phyloP scores from a whole-genome alignment of 2,329 filamentous ascomycete species.

The Cladosporium sp. region DNA sequence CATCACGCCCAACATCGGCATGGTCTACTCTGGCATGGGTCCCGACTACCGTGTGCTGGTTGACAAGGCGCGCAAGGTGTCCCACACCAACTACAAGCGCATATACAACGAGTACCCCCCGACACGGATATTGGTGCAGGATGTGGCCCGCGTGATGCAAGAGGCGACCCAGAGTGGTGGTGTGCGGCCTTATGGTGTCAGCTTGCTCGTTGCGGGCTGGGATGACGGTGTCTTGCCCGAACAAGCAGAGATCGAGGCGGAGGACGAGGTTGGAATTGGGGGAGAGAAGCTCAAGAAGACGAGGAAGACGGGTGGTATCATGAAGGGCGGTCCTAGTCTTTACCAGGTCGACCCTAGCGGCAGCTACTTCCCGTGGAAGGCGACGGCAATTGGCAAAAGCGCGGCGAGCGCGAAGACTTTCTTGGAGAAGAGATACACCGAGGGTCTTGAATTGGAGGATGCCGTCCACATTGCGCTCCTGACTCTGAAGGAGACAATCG shows the following conservation, averaged over 20 bases:
- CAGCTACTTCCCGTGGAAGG: conserved; percentile 99
- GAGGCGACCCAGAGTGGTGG: conserved; percentile 97
- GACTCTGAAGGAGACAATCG: conserved; percentile 98
- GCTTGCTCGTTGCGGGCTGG: conserved; percentile 93
- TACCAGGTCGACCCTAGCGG: conserved; percentile 99
- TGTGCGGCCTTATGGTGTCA: conserved; percentile 95
- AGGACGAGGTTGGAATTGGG: conserved; percentile 44
- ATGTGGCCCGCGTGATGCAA: conserved; percentile 96
- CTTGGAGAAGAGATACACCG: conserved; percentile 97
- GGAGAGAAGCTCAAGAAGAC: conserved; percentile 69
- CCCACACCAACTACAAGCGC: conserved; percentile 97
- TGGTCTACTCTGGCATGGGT: conserved; percentile 99
- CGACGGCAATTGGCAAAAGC: conserved; percentile 97
- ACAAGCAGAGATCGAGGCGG: conserved; percentile 61
- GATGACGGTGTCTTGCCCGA: conserved; percentile 94
- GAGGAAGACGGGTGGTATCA: conserved; percentile 89
- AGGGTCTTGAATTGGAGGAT: conserved; percentile 94
- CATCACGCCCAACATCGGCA: conserved; percentile 98
- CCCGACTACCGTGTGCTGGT: conserved; percentile 97
- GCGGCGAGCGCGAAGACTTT: conserved; percentile 98
- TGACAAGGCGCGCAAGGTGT: conserved; percentile 96
- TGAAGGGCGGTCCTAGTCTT: conserved; percentile 93
- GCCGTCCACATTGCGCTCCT: conserved; percentile 96
- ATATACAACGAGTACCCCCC: conserved; percentile 99
- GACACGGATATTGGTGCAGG: conserved; percentile 97